Evolutionary conservation across 2,329 filamentous ascomycete genomes (phyloP).

Genomic region (Ascochyta viciae-villosae): DNA sequence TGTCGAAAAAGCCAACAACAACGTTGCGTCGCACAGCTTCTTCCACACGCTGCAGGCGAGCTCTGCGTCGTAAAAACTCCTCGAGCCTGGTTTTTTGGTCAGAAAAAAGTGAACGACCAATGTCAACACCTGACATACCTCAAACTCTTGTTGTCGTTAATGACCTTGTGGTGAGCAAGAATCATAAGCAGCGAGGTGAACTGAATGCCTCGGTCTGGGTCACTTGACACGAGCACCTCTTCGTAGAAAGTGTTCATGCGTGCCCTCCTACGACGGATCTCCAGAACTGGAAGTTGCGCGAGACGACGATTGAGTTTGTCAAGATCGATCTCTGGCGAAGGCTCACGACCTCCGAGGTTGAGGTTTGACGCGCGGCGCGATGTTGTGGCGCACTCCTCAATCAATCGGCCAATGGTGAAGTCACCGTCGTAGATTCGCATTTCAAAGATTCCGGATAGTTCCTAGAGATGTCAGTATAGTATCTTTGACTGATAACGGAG

Average conservation of each 20-base stretch:
- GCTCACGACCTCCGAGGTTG: slow-evolving; percentile 52
- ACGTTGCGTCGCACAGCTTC: slow-evolving; percentile 90
- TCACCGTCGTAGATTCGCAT: slow-evolving; percentile 96
- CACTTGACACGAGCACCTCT: slow-evolving; percentile 91
- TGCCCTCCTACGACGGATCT: slow-evolving; percentile 76
- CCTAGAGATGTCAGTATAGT: slow-evolving; percentile 48
- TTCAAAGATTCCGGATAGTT: slow-evolving; percentile 93
- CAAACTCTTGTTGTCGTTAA: slow-evolving; percentile 95
- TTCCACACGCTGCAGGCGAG: slow-evolving; percentile 89
- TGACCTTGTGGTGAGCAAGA: slow-evolving; percentile 97
- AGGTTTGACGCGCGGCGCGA: slow-evolving; percentile 58
- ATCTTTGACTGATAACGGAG: too few relatives aligned
- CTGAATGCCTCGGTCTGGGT: slow-evolving; percentile 86
- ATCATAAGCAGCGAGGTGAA: slow-evolving; percentile 95
- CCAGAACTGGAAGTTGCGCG: slow-evolving; percentile 72
- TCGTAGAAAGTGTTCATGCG: slow-evolving; percentile 96
- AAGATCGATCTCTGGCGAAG: slow-evolving; percentile 68
- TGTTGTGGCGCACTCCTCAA: slow-evolving; percentile 79
- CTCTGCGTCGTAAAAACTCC: slow-evolving; percentile 89
- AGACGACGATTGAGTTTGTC: slow-evolving; percentile 77
- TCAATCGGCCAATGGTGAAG: slow-evolving; percentile 82
- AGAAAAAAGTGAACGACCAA: not conserved
- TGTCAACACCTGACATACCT: slow-evolving; percentile 58
- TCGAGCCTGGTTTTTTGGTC: slow-evolving; percentile 69
- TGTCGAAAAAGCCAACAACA: slow-evolving; percentile 95